Base-by-base conservation (phyloP, 2,329 filamentous ascomycete genomes). In the Penicillium expansum region DNA sequence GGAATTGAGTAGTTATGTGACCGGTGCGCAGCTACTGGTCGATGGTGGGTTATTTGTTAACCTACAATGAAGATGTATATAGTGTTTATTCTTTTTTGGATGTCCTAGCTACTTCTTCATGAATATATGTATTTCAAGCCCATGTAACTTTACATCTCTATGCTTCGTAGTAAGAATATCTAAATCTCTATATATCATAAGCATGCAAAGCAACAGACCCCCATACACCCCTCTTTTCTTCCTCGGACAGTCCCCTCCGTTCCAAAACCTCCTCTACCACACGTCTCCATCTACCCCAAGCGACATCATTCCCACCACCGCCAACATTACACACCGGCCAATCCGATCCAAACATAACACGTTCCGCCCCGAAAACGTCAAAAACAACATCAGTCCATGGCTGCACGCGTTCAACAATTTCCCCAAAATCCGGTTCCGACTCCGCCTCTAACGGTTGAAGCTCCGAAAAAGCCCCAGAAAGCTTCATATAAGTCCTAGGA, bases 21-120 rank as follows among this genome's bases (percentile, higher is more conserved):
- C 86, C 57, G 91, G 91, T 0, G 87, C 91, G 16, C 90, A 94
- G 74, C 69, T 96, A 64, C 73, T 96, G 61, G 92, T 96, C 14
- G 92, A 96, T 74, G 92, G 92, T 11, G 92, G 92, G 0, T 73
- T 93, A 60, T 96, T 94, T 80, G 92, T 96, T 16, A 96, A 96
- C 74, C 77, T 96, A 66, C 91, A 94, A 75, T 93, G 59, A 56
- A 74, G 61, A 35, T 27, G 24, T 39, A 18, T 30, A 52, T 37
- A 37, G 10, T 16, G 20, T 10, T 47, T 24, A n/a, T n/a, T n/a
- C n/a, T 29, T 7, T 38, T 14, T 16, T 29, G 33, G 10, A 16
- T 4, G 6, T 18, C 3, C 13, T 5, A 22, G 4, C 20, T 16
- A 39, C 2, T 14, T 45, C 20, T 32, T 45, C 6, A 14, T 32